Evolutionary conservation across 2,329 filamentous ascomycete species (phyloP).

Genomic region (Coleophoma eucalyptorum): DNA sequence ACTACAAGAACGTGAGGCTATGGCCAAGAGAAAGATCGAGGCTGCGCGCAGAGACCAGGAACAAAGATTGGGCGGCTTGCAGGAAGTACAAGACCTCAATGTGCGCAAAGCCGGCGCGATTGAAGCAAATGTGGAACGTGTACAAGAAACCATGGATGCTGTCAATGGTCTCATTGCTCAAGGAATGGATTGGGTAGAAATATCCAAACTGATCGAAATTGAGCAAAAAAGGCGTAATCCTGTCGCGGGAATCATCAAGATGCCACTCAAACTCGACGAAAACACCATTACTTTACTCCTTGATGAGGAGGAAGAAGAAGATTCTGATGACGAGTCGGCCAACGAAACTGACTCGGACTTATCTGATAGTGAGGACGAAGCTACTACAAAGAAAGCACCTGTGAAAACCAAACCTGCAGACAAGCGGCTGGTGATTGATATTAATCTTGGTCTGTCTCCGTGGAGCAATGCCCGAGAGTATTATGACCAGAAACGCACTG

Average conservation of each 20-base stretch:
- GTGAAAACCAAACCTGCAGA: slow-evolving; percentile 40
- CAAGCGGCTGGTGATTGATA: slow-evolving; percentile 68
- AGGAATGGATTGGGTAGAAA: slow-evolving; percentile 97
- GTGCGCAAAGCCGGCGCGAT: slow-evolving; percentile 86
- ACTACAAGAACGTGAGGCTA: slow-evolving; percentile 75
- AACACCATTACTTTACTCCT: slow-evolving; percentile 81
- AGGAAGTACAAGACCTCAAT: slow-evolving; percentile 78
- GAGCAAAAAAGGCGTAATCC: slow-evolving; percentile 79
- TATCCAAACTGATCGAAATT: slow-evolving; percentile 81
- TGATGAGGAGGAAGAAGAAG: slow-evolving; percentile 55
- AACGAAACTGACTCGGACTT: slow-evolving; percentile 64
- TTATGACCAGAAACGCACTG: slow-evolving; percentile 82
- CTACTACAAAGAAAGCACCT: slow-evolving; percentile 24
- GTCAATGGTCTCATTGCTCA: slow-evolving; percentile 89
- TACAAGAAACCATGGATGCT: slow-evolving; percentile 89
- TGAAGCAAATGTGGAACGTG: slow-evolving; percentile 83
- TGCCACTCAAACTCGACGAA: slow-evolving; percentile 86
- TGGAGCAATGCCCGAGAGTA: slow-evolving; percentile 92
- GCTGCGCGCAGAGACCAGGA: slow-evolving; percentile 80
- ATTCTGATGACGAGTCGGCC: slow-evolving; percentile 40
- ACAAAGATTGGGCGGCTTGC: slow-evolving; percentile 78
- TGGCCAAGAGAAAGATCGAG: slow-evolving; percentile 80
- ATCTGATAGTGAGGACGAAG: slow-evolving; percentile 55
- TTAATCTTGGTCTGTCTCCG: slow-evolving; percentile 76
- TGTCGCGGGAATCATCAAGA: slow-evolving; percentile 80